Conservation (phyloP, 1,139 yeast genomes). For the Zygosaccharomyces sapae region DNA sequence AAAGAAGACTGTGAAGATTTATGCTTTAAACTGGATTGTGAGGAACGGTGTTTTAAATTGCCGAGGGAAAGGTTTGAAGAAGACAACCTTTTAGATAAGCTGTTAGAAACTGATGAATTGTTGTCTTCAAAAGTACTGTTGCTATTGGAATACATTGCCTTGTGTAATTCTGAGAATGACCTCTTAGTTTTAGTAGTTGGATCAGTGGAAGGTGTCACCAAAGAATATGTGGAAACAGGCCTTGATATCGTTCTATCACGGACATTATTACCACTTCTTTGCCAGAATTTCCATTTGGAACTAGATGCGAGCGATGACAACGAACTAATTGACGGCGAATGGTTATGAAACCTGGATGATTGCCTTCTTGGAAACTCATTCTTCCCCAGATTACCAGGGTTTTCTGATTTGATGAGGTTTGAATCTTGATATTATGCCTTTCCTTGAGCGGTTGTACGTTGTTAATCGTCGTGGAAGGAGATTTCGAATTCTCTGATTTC, state of each 20-base stretch:
- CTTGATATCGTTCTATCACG: slow-evolving; percentile 14
- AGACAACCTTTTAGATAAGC: slow-evolving; percentile 29
- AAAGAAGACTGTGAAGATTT: slow-evolving; percentile 35
- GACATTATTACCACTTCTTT: slow-evolving; percentile 16
- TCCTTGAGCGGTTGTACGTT: slow-evolving; percentile 11
- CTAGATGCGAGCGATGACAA: slow-evolving; percentile 16
- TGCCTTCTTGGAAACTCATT: slow-evolving; percentile 4
- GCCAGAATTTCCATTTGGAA: slow-evolving; percentile 38
- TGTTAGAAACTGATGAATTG: slow-evolving; percentile 12
- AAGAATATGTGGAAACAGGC: slow-evolving; percentile 17
- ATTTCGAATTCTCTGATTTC: slow-evolving; percentile 10
- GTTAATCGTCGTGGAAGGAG: slow-evolving; percentile 8
- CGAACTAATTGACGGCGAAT: slow-evolving; percentile 21
- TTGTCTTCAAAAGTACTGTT: slow-evolving; percentile 11
- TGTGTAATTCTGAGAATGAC: slow-evolving; percentile 30
- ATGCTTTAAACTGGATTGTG: slow-evolving; percentile 31
- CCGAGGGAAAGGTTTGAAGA: slow-evolving; percentile 26
- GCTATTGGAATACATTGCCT: slow-evolving; percentile 18
- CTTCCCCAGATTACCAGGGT: slow-evolving; percentile 12
- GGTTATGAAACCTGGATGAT: slow-evolving; percentile 10
- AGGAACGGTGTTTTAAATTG: slow-evolving; percentile 28
- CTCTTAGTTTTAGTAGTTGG: slow-evolving; percentile 20
- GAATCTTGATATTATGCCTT: slow-evolving; percentile 6
- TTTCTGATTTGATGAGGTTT: slow-evolving; percentile 12
- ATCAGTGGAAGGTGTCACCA: slow-evolving; percentile 6